A percentile compares a stretch with the other conserved stretches of the same genome.
Conservation (phyloP, 2,329 filamentous ascomycete genomes). For the Chrysoporthe cubensis region DNA sequence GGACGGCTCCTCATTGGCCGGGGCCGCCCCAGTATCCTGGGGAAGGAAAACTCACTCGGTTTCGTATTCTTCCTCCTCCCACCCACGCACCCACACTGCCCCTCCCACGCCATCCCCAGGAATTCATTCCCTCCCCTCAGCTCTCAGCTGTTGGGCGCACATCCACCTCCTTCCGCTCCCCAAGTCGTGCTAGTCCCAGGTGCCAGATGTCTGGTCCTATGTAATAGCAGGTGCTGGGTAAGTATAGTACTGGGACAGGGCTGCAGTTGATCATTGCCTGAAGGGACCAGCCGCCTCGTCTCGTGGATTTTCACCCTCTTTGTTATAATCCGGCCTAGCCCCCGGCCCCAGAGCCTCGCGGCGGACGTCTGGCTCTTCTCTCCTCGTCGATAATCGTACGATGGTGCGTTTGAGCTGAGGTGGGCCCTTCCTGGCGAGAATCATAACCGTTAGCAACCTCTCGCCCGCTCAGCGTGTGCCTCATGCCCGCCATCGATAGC, state of each 20-base stretch:
- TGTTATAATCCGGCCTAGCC: background rate
- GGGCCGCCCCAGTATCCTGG: background rate
- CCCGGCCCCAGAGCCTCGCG: background rate
- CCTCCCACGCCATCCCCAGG: slow-evolving; percentile 17
- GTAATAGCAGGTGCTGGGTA: too few relatives aligned
- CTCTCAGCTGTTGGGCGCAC: background rate
- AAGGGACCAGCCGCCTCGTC: background rate
- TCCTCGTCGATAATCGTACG: background rate
- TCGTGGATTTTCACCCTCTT: slow-evolving; percentile 28
- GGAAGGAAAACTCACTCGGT: slow-evolving; percentile 15
- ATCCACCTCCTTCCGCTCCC: background rate
- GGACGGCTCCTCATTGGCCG: slow-evolving; percentile 5
- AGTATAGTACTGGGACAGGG: too few relatives aligned
- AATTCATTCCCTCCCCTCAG: background rate
- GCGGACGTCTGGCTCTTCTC: background rate
- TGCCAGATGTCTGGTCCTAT: too few relatives aligned
- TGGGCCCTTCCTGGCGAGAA: background rate
- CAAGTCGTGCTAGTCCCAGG: too few relatives aligned
- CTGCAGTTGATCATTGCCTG: slow-evolving; percentile 11
- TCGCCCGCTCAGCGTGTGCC: background rate
- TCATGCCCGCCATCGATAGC: background rate
- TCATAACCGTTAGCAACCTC: background rate
- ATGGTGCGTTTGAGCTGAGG: background rate
- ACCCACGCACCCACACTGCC: background rate
- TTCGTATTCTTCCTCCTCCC: background rate